Evolutionary conservation across 2,329 filamentous ascomycete genomes (phyloP).

Genomic region (Calonectria fujianensis): DNA sequence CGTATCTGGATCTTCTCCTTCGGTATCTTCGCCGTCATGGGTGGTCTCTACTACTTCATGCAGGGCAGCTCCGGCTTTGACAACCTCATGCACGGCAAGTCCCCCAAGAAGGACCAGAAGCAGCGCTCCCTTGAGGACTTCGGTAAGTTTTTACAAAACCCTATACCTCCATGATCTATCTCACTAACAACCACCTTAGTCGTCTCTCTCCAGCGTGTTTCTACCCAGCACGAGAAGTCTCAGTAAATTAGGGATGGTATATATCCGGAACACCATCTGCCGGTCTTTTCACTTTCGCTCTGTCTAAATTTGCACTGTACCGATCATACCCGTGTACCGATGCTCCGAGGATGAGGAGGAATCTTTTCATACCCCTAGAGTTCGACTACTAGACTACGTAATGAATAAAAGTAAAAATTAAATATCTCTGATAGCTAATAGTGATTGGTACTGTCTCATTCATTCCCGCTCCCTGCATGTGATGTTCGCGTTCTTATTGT

Average conservation of each 20-base stretch:
- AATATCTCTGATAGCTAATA: constrained; percentile 35
- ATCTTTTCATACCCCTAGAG: constrained; percentile 63
- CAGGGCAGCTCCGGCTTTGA: constrained; percentile 89
- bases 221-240: constrained; percentile 93
- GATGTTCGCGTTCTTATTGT: too few species aligned
- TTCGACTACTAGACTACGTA: constrained; percentile 63
- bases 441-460: not conserved
- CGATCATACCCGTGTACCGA: constrained; percentile 61
- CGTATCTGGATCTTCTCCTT: constrained; percentile 95
- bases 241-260: constrained; percentile 71
- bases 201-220: constrained; percentile 91
- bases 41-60: constrained; percentile 83
- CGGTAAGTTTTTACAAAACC: constrained; percentile 73
- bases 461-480: not conserved
- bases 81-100: constrained; percentile 95
- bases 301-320: constrained; percentile 65
- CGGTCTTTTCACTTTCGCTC: constrained; percentile 62
- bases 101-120: constrained; percentile 86
- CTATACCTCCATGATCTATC: constrained; percentile 18
- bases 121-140: constrained; percentile 93
- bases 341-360: constrained; percentile 59
- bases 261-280: constrained; percentile 62
- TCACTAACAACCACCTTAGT: constrained; percentile 77
- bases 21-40: constrained; percentile 90
- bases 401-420: constrained; percentile 67